Conservation (phyloP, 1,139 yeast genomes). For the Suhomyces terraborum region DNA sequence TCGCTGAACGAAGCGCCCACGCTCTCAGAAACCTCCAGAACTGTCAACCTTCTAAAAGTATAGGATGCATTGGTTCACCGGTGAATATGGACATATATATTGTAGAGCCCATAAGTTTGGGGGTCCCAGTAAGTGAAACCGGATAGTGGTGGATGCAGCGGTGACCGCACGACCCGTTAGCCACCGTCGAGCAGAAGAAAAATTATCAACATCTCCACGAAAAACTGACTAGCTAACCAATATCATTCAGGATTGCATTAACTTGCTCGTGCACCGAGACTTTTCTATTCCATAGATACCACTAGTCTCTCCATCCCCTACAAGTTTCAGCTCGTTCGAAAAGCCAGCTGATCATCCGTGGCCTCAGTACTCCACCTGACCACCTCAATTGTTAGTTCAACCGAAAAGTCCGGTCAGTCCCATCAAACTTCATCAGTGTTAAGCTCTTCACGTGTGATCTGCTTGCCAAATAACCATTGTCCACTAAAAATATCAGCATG, state of each 20-base stretch:
- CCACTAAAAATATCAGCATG: slow-evolving; percentile 15
- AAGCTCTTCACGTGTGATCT: neutral
- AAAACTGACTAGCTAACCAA: slow-evolving; percentile 1
- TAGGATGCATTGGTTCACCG: too few relatives aligned
- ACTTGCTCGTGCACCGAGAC: neutral
- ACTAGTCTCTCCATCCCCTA: neutral
- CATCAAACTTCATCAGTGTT: neutral
- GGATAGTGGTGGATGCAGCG: neutral
- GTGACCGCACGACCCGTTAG: slow-evolving; percentile 9
- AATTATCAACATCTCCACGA: slow-evolving; percentile 8
- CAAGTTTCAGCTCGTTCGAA: neutral
- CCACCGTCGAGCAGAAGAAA: slow-evolving; percentile 11
- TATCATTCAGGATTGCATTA: slow-evolving; percentile 1
- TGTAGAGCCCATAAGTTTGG: too few relatives aligned
- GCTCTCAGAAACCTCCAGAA: too few relatives aligned
- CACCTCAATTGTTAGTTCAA: neutral
- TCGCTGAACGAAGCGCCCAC: too few relatives aligned
- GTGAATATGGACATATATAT: too few relatives aligned
- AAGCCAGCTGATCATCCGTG: neutral
- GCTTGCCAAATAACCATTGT: neutral
- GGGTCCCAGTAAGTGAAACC: neutral
- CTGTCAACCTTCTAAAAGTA: too few relatives aligned
- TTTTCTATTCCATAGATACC: neutral
- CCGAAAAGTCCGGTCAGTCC: slow-evolving; percentile 5
- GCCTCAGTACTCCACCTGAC: slow-evolving; percentile 1